Percentiles rank a stretch among this genome's conserved stretches.
phyloP scores from a whole-genome alignment of 2,329 filamentous ascomycete species.

The Alternaria gaisen region DNA sequence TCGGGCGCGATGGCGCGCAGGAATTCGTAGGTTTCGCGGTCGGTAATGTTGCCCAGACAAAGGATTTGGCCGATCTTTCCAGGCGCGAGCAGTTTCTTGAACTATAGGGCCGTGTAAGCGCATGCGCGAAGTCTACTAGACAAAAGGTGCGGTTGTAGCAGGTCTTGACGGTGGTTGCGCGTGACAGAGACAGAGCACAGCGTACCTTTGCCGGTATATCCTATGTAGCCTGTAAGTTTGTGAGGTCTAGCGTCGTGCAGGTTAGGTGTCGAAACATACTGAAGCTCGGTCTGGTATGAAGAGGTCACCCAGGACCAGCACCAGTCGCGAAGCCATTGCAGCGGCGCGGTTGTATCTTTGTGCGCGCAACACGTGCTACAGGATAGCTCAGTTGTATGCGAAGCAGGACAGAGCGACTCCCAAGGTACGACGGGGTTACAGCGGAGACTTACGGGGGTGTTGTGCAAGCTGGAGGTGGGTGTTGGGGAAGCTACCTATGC shows the following conservation, averaged over 20 bases:
- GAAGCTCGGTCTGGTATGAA: slow-evolving; percentile 55
- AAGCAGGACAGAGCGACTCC: neutral
- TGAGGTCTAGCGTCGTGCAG: slow-evolving; percentile 38
- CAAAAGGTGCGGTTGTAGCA: neutral
- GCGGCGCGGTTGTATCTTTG: neutral
- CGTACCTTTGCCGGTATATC: slow-evolving; percentile 55
- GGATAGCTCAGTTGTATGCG: neutral
- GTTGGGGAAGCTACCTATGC: slow-evolving; percentile 29
- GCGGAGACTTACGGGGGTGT: slow-evolving; percentile 13
- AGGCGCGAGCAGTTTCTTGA: slow-evolving; percentile 66
- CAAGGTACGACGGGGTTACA: neutral
- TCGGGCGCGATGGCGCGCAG: slow-evolving; percentile 66
- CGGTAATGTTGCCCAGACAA: slow-evolving; percentile 67
- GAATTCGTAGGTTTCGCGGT: slow-evolving; percentile 65
- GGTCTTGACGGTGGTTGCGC: neutral
- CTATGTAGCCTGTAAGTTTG: slow-evolving; percentile 51
- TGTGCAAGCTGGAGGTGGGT: slow-evolving; percentile 15
- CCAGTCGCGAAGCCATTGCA: slow-evolving; percentile 54
- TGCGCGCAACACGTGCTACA: neutral
- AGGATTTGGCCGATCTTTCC: slow-evolving; percentile 67
- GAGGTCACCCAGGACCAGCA: slow-evolving; percentile 54
- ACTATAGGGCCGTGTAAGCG: slow-evolving; percentile 36
- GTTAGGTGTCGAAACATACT: slow-evolving; percentile 37
- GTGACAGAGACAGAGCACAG: neutral
- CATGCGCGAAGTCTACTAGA: slow-evolving; percentile 4